Conservation (phyloP, 257 asterid genomes). For the Primulina huaijiensis region DNA sequence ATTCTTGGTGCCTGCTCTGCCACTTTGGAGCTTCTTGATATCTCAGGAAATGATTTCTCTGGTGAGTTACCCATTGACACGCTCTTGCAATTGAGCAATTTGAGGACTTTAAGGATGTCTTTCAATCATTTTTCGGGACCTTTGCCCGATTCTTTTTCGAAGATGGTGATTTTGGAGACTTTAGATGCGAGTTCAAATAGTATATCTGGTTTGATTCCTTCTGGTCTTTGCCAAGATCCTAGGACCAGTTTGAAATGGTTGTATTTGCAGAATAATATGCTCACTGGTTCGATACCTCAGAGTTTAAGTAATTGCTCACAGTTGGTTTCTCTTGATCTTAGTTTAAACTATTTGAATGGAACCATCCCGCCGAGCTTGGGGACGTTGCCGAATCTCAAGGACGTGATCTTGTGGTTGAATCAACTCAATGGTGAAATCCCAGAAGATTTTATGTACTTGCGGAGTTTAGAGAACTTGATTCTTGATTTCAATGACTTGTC, state of each 20-base stretch:
- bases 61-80: conserved; percentile 75
- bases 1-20: conserved; percentile 57
- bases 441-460: conserved; percentile 55
- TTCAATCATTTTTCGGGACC: conserved; percentile 65
- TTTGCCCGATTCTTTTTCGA: conserved; percentile 64
- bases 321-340: conserved; percentile 83
- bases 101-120: conserved; percentile 59
- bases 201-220: conserved; percentile 61
- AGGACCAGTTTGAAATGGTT: conserved; percentile 53
- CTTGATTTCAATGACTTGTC: conserved; percentile 83
- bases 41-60: conserved; percentile 62
- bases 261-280: conserved; percentile 76
- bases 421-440: conserved; percentile 84
- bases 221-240: conserved; percentile 61
- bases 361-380: conserved; percentile 71
- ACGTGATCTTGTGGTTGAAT: conserved; percentile 79
- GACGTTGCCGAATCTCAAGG: conserved; percentile 49
- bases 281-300: conserved; percentile 65
- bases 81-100: conserved; percentile 46
- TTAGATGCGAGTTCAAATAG: conserved; percentile 86
- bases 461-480: conserved; percentile 72
- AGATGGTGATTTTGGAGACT: conserved; percentile 50
- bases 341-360: conserved; percentile 69
- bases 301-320: conserved; percentile 68
- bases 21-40: conserved; percentile 50